Conservation (phyloP, 2,329 filamentous ascomycete genomes). For the Raffaelea arxii region DNA sequence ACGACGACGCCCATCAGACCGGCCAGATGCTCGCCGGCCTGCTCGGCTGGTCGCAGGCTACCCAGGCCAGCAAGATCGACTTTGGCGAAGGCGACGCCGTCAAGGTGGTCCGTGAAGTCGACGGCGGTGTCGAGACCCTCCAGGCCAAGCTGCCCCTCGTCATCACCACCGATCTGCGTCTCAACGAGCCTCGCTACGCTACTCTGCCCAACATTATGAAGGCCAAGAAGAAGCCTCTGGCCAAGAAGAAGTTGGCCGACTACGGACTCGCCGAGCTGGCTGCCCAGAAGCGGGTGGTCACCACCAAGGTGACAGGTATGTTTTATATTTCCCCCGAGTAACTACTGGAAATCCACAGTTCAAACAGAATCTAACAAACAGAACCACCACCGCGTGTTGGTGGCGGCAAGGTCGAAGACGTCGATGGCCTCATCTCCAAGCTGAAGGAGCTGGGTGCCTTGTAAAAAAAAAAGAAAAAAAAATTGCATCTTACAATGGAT, state of each 20-base stretch:
- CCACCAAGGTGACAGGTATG: constrained; percentile 72
- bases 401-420: constrained; percentile 94
- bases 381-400: constrained; percentile 84
- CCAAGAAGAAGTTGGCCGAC: constrained; percentile 81
- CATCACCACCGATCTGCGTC: constrained; percentile 84
- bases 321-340: neutral
- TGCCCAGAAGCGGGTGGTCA: constrained; percentile 68
- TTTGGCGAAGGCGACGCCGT: constrained; percentile 62
- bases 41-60: constrained; percentile 88
- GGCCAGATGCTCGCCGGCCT: constrained; percentile 96
- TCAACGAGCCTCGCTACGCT: constrained; percentile 93
- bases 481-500: neutral
- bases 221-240: constrained; percentile 98
- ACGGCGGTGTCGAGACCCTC: constrained; percentile 89
- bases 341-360: too few species aligned
- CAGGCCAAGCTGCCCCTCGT: constrained; percentile 80
- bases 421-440: constrained; percentile 87
- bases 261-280: constrained; percentile 70
- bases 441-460: constrained; percentile 93
- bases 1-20: constrained; percentile 91
- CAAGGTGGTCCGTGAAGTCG: constrained; percentile 81
- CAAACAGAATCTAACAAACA: constrained; percentile 19
- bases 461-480: constrained; percentile 29
- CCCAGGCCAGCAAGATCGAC: constrained; percentile 77
- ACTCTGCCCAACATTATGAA: constrained; percentile 99